Base-by-base conservation (phyloP, 164 flowering plant genomes). In the Tinospora cordifolia region DNA sequence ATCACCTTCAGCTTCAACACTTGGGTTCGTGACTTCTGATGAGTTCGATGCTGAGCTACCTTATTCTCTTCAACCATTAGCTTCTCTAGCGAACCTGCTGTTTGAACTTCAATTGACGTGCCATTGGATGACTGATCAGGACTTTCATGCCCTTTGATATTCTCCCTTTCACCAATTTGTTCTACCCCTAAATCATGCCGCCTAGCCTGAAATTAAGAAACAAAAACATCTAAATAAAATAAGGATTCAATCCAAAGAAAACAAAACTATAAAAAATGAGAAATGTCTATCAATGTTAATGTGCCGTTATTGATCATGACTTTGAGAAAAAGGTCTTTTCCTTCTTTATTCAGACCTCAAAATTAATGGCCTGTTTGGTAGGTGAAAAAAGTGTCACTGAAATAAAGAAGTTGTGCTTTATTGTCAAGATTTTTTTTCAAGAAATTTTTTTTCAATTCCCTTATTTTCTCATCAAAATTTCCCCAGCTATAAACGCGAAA, bases 81-180 rank as follows among this genome's bases (percentile, higher is more conserved):
- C 38, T 67, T 75, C 62, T 81, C 83, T 7, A 77, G 68, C 12
- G 95, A 89, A 72, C 87, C 80, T 15, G 88, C 93, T 8, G 87
- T 85, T 78, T 86, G 95, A 75, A 84, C 95, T 86, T 87, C 91
- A 51, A 91, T 41, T 44, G 91, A 88, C 67, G 93, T 88, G 41
- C 85, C 86, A 14, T 85, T 38, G 34, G 93, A 88, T 65, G 82
- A 85, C 58, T 76, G 57, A 69, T 84, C 77, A 68, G 82, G 86
- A 75, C 79, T 87, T 67, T 70, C 82, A 27, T 15, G 57, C 72
- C 34, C 83, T 39, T 49, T 64, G 51, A 27, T 49, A 44, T 26
- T 70, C 51, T 79, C 79, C 57, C 47, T 67, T 11, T 38, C 72
- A 63, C 46, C 64, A 51, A 62, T 71, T 51, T 58, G 2, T 66